Conservation (phyloP, 108 stramenopile genomes). For the Cyclotella sp. region DNA sequence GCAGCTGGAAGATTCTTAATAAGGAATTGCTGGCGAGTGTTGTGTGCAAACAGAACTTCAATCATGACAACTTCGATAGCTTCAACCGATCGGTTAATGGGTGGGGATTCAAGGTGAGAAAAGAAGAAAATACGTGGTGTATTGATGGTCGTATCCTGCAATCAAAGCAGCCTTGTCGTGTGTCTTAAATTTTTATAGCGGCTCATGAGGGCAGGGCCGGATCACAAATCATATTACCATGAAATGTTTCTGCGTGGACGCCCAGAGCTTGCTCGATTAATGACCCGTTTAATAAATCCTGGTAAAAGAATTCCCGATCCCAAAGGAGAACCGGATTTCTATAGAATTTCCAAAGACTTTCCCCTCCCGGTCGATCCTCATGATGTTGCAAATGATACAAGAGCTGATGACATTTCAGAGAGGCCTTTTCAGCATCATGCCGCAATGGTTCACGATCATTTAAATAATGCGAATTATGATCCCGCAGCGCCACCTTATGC, state of each 20-base stretch:
- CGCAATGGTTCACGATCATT: neutral
- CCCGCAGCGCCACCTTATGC: neutral
- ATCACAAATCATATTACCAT: constrained; percentile 44
- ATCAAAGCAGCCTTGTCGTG: neutral
- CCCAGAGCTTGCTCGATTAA: constrained; percentile 26
- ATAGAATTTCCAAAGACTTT: constrained; percentile 23
- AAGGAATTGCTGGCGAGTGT: constrained; percentile 32
- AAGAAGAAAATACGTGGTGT: neutral
- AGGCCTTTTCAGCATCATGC: neutral
- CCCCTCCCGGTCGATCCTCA: constrained; percentile 17
- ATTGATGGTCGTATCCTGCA: neutral
- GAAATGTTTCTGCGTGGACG: constrained; percentile 42
- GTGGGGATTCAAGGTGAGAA: constrained; percentile 48
- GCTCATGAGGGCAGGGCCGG: constrained; percentile 3
- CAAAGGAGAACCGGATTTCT: constrained; percentile 23
- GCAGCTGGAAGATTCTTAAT: constrained; percentile 31
- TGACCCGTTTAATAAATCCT: constrained; percentile 26
- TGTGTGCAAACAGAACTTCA: constrained; percentile 23
- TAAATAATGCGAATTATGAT: neutral
- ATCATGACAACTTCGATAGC: constrained; percentile 28
- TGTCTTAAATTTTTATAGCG: neutral
- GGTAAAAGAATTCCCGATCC: constrained; percentile 31
- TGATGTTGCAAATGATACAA: neutral
- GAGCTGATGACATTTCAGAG: neutral
- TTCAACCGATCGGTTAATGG: constrained; percentile 44